Conservation (phyloP, 345 rosid species). For the Iberis pinnata region DNA sequence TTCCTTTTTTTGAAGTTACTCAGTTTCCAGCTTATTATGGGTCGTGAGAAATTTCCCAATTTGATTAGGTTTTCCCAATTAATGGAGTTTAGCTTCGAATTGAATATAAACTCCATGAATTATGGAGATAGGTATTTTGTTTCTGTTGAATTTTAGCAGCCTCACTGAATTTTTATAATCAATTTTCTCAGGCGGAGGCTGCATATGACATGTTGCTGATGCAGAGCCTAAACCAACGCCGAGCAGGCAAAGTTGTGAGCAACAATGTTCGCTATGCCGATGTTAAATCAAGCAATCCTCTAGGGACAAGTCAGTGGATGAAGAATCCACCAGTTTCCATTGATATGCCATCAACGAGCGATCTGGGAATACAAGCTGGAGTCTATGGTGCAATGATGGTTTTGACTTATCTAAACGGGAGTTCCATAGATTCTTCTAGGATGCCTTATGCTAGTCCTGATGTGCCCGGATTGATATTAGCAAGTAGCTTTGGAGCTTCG, state of each 20-base stretch:
- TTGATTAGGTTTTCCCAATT: conserved; percentile 3
- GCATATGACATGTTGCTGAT: conserved; percentile 97
- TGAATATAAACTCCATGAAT: background rate
- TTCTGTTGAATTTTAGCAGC: background rate
- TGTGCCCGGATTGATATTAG: conserved; percentile 74
- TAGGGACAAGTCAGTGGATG: conserved; percentile 59
- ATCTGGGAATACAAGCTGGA: conserved; percentile 78
- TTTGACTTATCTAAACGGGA: conserved; percentile 69
- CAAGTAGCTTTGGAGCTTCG: conserved; percentile 85
- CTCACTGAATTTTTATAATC: too few relatives aligned
- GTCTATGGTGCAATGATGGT: conserved; percentile 88
- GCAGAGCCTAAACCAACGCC: conserved; percentile 87
- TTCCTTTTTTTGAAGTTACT: too few relatives aligned
- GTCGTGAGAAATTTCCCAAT: background rate
- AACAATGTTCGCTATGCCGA: conserved; percentile 82
- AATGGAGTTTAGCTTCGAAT: conserved; percentile 1
- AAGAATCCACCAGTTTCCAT: conserved; percentile 59
- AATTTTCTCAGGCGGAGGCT: conserved; percentile 70
- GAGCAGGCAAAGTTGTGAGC: conserved; percentile 72
- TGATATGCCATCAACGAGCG: conserved; percentile 63
- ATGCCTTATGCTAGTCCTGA: conserved; percentile 63
- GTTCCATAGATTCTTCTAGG: conserved; percentile 38
- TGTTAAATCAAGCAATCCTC: conserved; percentile 54
- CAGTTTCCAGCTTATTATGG: too few relatives aligned
- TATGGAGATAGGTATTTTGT: background rate